Evolutionary conservation across 2,329 filamentous ascomycete genomes (phyloP), one percentile per base, ranked within the genome.

Genomic region (Pestalotiopsis sp.): DNA sequence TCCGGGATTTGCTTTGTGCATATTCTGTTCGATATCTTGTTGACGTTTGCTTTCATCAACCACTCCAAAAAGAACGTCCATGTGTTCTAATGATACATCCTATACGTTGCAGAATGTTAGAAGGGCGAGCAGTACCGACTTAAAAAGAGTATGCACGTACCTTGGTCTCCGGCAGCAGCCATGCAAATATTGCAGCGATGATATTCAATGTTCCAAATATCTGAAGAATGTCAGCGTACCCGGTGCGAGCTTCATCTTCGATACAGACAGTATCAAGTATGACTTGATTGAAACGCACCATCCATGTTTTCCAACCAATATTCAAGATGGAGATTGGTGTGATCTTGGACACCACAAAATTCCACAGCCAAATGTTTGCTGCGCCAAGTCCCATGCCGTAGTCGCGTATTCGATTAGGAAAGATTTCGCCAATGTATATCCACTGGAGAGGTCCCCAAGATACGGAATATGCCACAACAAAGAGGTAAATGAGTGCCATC

Each of bases 401-500:
- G 65, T 85, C 84, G n/a, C 85, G 79, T 41, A 86, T 83, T 2
- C 84, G 80, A 4, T 80, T 79, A 0, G 84, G 81, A 69, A 86
- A 87, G 66, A 86, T 85, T 62, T 73, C 70, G 72, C 69, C 68
- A 13, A 57, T 38, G 27, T 20, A 49, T 56, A 38, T 83, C 85
- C 85, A 87, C 1, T 84, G 83, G 61, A 86, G 77, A 0, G 83
- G 84, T 0, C 84, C 84, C 84, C 83, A 86, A 12, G 78, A 81
- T 58, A 85, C 83, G 52, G 85, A 85, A 71, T 87, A 87, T 3
- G 80, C 80, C 57, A 86, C 83, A 31, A 88, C 85, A 69, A 85
- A 85, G 4, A 88, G 78, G 73, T 88, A 89, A 66, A 89, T 88
- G 13, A 89, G 77, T 0, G 83, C 82, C 1, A 89, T 80, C 0